A percentile compares a stretch with the other conserved stretches of the same genome.
Conservation (phyloP, 2,329 filamentous ascomycete species). For the Claviceps fusiformis region DNA sequence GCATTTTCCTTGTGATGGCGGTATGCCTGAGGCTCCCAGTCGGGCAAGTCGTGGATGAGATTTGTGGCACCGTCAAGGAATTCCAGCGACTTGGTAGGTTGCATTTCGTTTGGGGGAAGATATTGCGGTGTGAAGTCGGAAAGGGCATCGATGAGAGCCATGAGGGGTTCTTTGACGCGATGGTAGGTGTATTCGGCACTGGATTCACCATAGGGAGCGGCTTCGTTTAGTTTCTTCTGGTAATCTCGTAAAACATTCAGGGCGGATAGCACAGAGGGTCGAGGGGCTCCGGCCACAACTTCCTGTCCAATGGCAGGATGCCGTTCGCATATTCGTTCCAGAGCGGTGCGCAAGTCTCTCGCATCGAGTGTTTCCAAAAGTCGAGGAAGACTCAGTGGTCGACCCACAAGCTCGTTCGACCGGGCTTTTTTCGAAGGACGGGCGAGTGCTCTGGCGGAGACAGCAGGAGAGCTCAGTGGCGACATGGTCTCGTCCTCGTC, state of each 20-base stretch:
- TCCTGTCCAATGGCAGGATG: conserved; percentile 78
- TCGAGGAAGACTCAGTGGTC: conserved; percentile 45
- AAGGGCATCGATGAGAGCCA: conserved; percentile 73
- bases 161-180: conserved; percentile 68
- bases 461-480: conserved; percentile 67
- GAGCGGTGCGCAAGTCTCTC: conserved; percentile 66
- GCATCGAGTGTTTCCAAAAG: conserved; percentile 90
- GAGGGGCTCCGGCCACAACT: conserved; percentile 69
- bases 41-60: conserved; percentile 75
- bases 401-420: conserved; percentile 50
- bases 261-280: conserved; percentile 71
- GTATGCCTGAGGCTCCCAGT: conserved; percentile 81
- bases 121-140: conserved; percentile 94
- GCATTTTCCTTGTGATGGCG: conserved; percentile 89
- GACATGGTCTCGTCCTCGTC: conserved; percentile 82
- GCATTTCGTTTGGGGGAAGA: conserved; percentile 77
- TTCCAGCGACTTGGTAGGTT: conserved; percentile 68
- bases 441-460: conserved; percentile 53
- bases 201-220: conserved; percentile 75
- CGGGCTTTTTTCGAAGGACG: conserved; percentile 51
- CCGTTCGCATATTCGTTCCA: conserved; percentile 84
- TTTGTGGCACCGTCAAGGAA: conserved; percentile 86
- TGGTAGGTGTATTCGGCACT: conserved; percentile 93
- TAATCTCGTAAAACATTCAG: conserved; percentile 73
- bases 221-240: conserved; percentile 59